Conservation (phyloP, 306 rosid genomes). For the Styphnolobium japonicum region DNA sequence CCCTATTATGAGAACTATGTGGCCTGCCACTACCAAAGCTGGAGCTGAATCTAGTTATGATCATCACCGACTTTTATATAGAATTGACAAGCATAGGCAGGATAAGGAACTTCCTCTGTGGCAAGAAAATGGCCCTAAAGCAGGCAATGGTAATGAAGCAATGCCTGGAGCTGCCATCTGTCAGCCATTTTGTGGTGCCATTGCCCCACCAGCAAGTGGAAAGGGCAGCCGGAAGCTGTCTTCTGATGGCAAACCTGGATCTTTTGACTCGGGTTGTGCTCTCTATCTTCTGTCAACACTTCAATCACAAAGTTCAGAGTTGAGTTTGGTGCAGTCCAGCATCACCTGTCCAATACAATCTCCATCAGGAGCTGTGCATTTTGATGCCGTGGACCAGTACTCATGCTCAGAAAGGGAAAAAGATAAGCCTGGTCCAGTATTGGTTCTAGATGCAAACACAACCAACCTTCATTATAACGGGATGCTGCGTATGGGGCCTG, state of each 20-base stretch:
- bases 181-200: constrained; percentile 15
- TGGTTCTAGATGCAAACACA: constrained; percentile 34
- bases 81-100: constrained; percentile 36
- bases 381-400: constrained; percentile 29
- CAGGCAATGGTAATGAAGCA: constrained; percentile 26
- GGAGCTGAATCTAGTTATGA: constrained; percentile 47
- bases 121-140: constrained; percentile 40
- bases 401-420: constrained; percentile 25
- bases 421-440: constrained; percentile 31
- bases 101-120: constrained; percentile 45
- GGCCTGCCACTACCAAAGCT: constrained; percentile 49
- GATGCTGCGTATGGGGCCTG: constrained; percentile 45
- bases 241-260: constrained; percentile 45
- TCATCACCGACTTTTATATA: constrained; percentile 27
- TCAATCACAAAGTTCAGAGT: constrained; percentile 48
- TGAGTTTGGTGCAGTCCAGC: constrained; percentile 47
- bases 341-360: constrained; percentile 43
- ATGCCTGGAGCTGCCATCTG: constrained; percentile 27
- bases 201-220: constrained; percentile 37
- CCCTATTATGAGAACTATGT: constrained; percentile 42
- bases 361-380: constrained; percentile 33
- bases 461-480: constrained; percentile 39
- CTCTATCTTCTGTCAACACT: constrained; percentile 99
- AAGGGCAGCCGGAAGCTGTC: constrained; percentile 36
- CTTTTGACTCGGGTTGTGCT: constrained; percentile 74